These are phyloP conservation scores for Pseudogymnoascus verrucosus DNA, from an alignment of 2,329 filamentous ascomycete species.

Conservation along the genomic window DNA sequence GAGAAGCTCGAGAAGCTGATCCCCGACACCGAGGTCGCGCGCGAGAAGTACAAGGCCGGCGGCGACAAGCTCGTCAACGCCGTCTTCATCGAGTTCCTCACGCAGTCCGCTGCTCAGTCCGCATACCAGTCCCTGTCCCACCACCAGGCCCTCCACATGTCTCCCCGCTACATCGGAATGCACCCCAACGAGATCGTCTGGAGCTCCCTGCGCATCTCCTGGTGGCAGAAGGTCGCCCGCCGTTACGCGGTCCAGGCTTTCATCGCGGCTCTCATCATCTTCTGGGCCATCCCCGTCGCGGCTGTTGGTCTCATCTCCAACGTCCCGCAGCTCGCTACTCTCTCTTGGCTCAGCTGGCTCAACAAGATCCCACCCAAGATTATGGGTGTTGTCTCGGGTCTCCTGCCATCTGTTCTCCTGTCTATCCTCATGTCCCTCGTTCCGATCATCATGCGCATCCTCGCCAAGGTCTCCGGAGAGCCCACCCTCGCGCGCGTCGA, in stretches of 20 bases:
- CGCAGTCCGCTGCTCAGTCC: conserved; percentile 73
- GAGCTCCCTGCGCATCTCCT: conserved; percentile 72
- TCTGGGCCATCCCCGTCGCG: conserved; percentile 72
- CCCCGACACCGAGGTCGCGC: conserved; percentile 60
- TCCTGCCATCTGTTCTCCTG: conserved; percentile 72
- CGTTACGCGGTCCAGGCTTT: conserved; percentile 62
- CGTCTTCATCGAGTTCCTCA: conserved; percentile 85
- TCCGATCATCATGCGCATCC: conserved; percentile 71
- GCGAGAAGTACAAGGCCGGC: conserved; percentile 57
- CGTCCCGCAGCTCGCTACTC: conserved; percentile 57
- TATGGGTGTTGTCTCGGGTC: conserved; percentile 73
- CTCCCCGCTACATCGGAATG: conserved; percentile 75
- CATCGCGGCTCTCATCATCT: conserved; percentile 71
- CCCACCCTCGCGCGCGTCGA: conserved; percentile 75
- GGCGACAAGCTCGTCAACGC: conserved; percentile 61
- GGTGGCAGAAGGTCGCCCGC: conserved; percentile 77
- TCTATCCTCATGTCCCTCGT: conserved; percentile 81
- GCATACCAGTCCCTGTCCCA: conserved; percentile 83
- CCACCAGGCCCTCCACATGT: conserved; percentile 80
- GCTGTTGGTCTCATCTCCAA: conserved; percentile 83
- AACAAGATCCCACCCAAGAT: conserved; percentile 60
- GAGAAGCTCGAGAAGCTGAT: conserved; percentile 67
- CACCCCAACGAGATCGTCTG: conserved; percentile 80
- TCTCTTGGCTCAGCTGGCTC: conserved; percentile 69
- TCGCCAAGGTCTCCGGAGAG: conserved; percentile 72